Evolutionary conservation across 2,329 filamentous ascomycete genomes (phyloP), one percentile per base, ranked within the genome.

Genomic region (Pseudodiploospora longispora): DNA sequence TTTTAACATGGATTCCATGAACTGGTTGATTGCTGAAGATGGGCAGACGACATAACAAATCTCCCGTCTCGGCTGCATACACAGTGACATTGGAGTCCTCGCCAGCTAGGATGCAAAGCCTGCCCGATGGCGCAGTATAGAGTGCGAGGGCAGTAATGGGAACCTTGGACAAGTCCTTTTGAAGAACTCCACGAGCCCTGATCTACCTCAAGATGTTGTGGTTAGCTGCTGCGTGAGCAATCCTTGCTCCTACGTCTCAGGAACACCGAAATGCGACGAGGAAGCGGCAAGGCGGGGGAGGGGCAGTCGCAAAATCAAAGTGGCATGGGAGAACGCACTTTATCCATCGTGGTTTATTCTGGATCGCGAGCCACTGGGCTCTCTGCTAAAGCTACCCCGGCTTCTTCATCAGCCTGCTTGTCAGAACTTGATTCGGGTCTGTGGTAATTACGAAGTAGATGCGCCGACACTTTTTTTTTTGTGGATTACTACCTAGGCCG

Each of bases 1-100:
- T 46, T 53, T 60, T 41, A 55, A 79, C 63, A n/a, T 70, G 63
- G 43, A 91, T 79, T 3, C 87, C 87, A 61, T 93, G 87, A 41
- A 93, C 78, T 3, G 79, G 69, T 59, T 91, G 85, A n/a, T 72
- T 71, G 10, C 64, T 56, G 55, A 93, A 90, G 30, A 88, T 63
- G 27, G 62, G 62, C 40, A 75, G 56, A 40, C 66, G 64, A 40
- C 63, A 67, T 31, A 70, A 51, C 7, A 70, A 58, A 27, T 48
- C 57, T 4, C 58, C 63, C 5, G 54, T 58, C 10, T 53, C 54
- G 6, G 64, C 54, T 46, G 74, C 63, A 54, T 80, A 81, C 42
- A 82, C 55, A 30, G 70, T 71, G 30, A 85, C 62, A 49, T 72
- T 68, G 6, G 71, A 72, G 47, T 83, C 80, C 57, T 85, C 78